phyloP scores from a whole-genome alignment of 2,329 filamentous ascomycete species.

The Ilyonectria robusta region DNA sequence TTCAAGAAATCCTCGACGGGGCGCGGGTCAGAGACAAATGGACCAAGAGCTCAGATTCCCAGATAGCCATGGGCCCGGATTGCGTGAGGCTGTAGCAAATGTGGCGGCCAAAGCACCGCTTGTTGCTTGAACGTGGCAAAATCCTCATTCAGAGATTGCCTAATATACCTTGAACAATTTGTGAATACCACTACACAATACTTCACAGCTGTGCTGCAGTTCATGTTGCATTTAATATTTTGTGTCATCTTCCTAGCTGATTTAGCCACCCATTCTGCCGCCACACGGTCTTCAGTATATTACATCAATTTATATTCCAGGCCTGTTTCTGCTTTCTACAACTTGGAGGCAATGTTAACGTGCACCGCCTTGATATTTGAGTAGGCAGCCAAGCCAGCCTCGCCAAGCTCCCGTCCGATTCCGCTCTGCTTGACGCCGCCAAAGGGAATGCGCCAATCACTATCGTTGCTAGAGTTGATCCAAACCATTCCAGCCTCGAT shows the following conservation, averaged over 20 bases:
- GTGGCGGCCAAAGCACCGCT: too few species aligned
- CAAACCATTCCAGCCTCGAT: slow-evolving; percentile 73
- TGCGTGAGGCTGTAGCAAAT: too few species aligned
- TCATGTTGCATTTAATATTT: neutral
- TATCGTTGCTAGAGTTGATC: slow-evolving; percentile 65
- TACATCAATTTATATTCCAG: neutral
- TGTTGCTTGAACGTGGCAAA: too few species aligned
- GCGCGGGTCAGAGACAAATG: too few species aligned
- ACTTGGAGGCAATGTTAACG: slow-evolving; percentile 55
- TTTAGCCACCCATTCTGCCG: neutral
- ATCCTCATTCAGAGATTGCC: too few species aligned
- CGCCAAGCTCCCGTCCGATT: slow-evolving; percentile 62
- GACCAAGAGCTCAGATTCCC: too few species aligned
- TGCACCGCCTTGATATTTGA: slow-evolving; percentile 62
- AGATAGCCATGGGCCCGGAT: too few species aligned
- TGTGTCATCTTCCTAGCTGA: too few species aligned
- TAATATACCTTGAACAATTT: too few species aligned
- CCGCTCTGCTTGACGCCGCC: slow-evolving; percentile 65
- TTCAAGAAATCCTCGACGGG: too few species aligned
- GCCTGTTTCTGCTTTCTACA: slow-evolving; percentile 8
- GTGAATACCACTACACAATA: too few species aligned
- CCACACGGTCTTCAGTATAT: neutral
- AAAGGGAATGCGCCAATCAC: slow-evolving; percentile 60
- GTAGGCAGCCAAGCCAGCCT: slow-evolving; percentile 61
- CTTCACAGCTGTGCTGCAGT: neutral